A percentile compares a stretch with the other conserved stretches of the same genome.
These are phyloP conservation scores for Coemansia sp. DNA, from an alignment of 192 early-diverging fungal species.

Conservation along the genomic window DNA sequence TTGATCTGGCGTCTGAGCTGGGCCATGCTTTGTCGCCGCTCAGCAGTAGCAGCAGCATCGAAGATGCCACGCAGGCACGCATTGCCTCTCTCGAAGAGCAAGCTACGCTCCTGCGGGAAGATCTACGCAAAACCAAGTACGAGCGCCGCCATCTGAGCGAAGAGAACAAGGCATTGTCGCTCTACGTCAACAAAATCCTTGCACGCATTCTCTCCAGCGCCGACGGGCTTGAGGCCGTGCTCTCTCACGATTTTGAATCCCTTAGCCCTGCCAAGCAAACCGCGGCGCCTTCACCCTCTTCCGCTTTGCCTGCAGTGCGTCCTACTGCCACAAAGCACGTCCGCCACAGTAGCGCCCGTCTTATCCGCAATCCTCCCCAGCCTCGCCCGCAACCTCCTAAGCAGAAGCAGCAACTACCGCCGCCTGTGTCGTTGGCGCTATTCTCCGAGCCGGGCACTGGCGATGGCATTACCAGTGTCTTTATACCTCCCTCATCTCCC, in stretches of 20 bases:
- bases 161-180: conserved; percentile 64
- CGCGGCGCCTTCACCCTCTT: background rate
- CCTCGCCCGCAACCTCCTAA: background rate
- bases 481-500: conserved; percentile 43
- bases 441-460: conserved; percentile 33
- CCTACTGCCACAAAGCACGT: background rate
- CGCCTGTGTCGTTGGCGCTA: conserved; percentile 10
- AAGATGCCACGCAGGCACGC: conserved; percentile 15
- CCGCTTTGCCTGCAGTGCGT: background rate
- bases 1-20: conserved; percentile 52
- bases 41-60: conserved; percentile 2
- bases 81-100: conserved; percentile 40
- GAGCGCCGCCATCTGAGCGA: conserved; percentile 63
- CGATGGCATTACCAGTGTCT: conserved; percentile 53
- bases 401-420: conserved; percentile 2
- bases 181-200: conserved; percentile 79
- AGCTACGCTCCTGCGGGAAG: conserved; percentile 40
- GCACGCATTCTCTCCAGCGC: conserved; percentile 67
- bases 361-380: conserved; percentile 17
- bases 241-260: conserved; percentile 50
- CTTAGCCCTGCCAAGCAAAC: background rate
- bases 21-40: conserved; percentile 31
- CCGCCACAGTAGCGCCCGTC: conserved; percentile 11
- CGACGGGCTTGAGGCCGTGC: conserved; percentile 46
- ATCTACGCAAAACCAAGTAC: conserved; percentile 56